Evolutionary conservation across 306 rosid genomes (phyloP), one percentile per base, ranked within the genome.

Genomic region (Vigna hirtella): DNA sequence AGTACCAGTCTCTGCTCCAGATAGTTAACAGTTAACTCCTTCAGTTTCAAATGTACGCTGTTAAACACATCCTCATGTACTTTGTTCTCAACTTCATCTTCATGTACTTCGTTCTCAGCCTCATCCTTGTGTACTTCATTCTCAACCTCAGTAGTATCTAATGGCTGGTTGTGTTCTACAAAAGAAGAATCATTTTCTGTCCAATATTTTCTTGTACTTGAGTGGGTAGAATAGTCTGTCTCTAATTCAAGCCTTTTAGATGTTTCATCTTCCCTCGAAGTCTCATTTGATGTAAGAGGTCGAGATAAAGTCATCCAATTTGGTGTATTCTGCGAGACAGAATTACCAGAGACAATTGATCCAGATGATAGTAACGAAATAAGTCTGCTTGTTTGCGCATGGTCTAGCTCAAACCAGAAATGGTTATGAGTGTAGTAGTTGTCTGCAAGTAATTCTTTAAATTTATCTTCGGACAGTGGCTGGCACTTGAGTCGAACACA

Each of bases 331-430:
- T 3, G 82, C 1, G 80, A 82, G 7, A 52, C 86, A 81, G 50
- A 28, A 22, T 51, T 62, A 74, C 84, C 63, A 0, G 88, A 86
- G 57, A 84, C 48, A 43, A 88, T 77, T 30, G 85, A 76, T 15
- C 79, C 67, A 72, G 99, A 79, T 18, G 85, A 59, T 38, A 95
- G 49, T 30, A 88, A 62, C 16, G 84, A 79, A 45, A 83, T 84
- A 72, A 95, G 78, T 76, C 64, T 84, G 55, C 42, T 83, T 77
- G 96, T 42, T 78, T 95, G 99, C 51, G 53, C 87, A 30, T 88
- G 91, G 84, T 95, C 99, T 7, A 95, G 89, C 74, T 93, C 99
- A 84, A 95, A 95, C 94, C 98, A 91, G 83, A 95, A 95, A 83
- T 84, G 91, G 53, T 14, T 65, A 11, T 18, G 48, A 11, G 1